Conservation (phyloP, 176 grass and related monocot genomes). For the Hyparrhenia diplandra region DNA sequence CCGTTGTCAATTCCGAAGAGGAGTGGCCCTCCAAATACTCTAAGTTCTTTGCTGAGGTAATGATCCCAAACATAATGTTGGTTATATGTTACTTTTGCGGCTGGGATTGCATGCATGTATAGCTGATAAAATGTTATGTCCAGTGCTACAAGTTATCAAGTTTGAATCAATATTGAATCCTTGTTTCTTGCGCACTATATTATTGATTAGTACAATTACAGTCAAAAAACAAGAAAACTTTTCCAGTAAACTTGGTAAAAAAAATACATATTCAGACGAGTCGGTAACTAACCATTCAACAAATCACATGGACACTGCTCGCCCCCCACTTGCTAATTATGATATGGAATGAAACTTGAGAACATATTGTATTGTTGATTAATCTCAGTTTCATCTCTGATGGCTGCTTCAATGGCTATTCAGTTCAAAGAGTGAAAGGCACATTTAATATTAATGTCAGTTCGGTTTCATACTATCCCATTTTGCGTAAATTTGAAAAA, state of each 20-base stretch:
- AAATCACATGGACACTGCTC: neutral
- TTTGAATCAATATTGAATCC: neutral
- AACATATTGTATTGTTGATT: neutral
- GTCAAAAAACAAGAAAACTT: neutral
- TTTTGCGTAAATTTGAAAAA: neutral
- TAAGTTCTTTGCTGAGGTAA: slow-evolving; percentile 82
- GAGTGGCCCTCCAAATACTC: slow-evolving; percentile 98
- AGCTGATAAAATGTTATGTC: neutral
- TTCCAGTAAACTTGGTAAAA: neutral
- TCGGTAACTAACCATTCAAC: neutral
- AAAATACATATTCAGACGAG: neutral
- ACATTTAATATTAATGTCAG: neutral
- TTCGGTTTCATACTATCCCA: neutral
- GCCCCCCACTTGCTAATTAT: neutral
- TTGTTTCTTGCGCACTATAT: neutral
- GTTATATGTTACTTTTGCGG: neutral
- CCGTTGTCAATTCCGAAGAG: slow-evolving; percentile 49
- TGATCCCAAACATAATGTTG: neutral
- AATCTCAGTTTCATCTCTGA: neutral
- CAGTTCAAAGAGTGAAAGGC: neutral
- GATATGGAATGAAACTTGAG: neutral
- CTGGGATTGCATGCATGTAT: neutral
- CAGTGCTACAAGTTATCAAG: neutral
- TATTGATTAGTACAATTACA: neutral
- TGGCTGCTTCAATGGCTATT: neutral